Evolutionary conservation across 805 yeast genomes (phyloP).

Genomic region (Kodamaea nitidulidarum): DNA sequence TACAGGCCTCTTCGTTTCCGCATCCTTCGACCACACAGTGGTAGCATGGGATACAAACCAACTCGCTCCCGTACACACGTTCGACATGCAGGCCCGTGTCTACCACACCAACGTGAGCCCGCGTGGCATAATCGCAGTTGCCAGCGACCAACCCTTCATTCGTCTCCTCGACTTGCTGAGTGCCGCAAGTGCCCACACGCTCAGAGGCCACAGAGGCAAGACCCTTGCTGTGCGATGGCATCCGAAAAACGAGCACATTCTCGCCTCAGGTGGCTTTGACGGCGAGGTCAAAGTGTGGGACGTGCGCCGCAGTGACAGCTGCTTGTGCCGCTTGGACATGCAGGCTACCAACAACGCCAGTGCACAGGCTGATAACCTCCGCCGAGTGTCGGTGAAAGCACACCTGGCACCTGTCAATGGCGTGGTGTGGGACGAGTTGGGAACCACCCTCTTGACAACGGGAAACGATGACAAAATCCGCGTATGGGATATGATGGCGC

Average conservation of each 20-base stretch:
- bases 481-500: conserved; percentile 63
- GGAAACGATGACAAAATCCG: conserved; percentile 80
- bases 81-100: conserved; percentile 58
- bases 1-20: conserved; percentile 77
- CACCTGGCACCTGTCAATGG: conserved; percentile 82
- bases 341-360: conserved; percentile 33
- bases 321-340: conserved; percentile 62
- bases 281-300: conserved; percentile 88
- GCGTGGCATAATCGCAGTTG: conserved; percentile 61
- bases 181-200: conserved; percentile 67
- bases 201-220: conserved; percentile 57
- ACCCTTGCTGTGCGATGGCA: conserved; percentile 69
- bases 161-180: conserved; percentile 71
- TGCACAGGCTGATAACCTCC: conserved; percentile 23
- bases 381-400: conserved; percentile 47
- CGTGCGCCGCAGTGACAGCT: conserved; percentile 61
- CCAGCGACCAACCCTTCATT: conserved; percentile 64
- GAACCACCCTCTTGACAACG: conserved; percentile 57
- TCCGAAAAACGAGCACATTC: conserved; percentile 54
- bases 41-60: conserved; percentile 78
- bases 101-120: conserved; percentile 58
- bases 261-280: conserved; percentile 78
- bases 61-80: conserved; percentile 62
- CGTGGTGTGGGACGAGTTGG: conserved; percentile 65
- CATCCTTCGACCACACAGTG: conserved; percentile 74